Evolutionary conservation across 805 yeast genomes (phyloP).

Genomic region (Saccharomycopsis malanga): DNA sequence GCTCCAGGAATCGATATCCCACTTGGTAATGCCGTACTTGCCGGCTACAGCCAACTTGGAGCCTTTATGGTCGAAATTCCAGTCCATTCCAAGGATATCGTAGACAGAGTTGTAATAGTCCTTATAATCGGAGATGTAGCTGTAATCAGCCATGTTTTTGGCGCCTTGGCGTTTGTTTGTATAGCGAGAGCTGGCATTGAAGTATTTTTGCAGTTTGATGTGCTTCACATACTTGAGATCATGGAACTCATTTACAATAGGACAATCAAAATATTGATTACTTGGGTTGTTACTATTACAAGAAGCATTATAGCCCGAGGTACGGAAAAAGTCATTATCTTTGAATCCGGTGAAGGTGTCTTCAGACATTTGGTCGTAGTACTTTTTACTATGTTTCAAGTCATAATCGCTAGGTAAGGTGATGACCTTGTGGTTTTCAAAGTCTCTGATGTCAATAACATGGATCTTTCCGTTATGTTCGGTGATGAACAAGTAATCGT

Average conservation of each 20-base stretch:
- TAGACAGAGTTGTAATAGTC: constrained; percentile 28
- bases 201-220: constrained; percentile 9
- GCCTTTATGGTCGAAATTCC: constrained; percentile 45
- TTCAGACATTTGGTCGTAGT: constrained; percentile 24
- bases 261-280: background rate
- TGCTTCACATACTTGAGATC: constrained; percentile 2
- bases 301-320: background rate
- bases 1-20: constrained; percentile 63
- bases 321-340: no score
- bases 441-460: constrained; percentile 69
- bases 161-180: background rate
- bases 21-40: constrained; percentile 52
- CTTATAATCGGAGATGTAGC: constrained; percentile 2
- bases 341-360: constrained; percentile 20
- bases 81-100: constrained; percentile 57
- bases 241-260: constrained; percentile 6
- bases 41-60: constrained; percentile 53
- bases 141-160: background rate
- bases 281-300: background rate
- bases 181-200: background rate
- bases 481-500: constrained; percentile 66
- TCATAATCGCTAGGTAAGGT: constrained; percentile 43
- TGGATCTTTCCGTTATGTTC: constrained; percentile 89
- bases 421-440: constrained; percentile 68
- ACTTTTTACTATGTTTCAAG: constrained; percentile 17